A percentile compares a stretch with the other conserved stretches of the same genome.
phyloP scores from a whole-genome alignment of 164 flowering plant genomes.

The Kalanchoe fedtschenkoi region DNA sequence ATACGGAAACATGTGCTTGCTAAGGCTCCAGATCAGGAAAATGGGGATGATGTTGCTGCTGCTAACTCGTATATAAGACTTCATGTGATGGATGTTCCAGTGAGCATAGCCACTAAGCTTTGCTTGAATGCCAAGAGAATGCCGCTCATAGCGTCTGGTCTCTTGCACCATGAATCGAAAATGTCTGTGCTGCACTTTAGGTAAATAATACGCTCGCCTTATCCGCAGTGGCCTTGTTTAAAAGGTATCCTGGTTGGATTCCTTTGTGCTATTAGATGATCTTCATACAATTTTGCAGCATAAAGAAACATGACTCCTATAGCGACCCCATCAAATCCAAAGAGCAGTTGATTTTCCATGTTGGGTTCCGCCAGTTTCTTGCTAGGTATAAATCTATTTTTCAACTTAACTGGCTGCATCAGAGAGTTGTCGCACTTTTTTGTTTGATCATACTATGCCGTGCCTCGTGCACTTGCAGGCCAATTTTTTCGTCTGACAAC shows the following conservation, averaged over 20 bases:
- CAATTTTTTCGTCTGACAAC: constrained; percentile 76
- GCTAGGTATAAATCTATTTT: constrained; percentile 62
- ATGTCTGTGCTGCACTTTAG: constrained; percentile 97
- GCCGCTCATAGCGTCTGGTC: constrained; percentile 72
- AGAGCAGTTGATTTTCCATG: constrained; percentile 76
- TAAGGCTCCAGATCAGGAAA: constrained; percentile 46
- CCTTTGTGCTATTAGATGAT: background rate
- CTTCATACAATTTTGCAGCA: constrained; percentile 27
- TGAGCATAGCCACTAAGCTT: constrained; percentile 45
- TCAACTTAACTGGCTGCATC: background rate
- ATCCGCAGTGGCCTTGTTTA: background rate
- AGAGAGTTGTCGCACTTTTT: background rate
- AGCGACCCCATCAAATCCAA: constrained; percentile 72
- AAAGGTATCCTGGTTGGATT: background rate
- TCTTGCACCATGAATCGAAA: constrained; percentile 92
- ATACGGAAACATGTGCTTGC: constrained; percentile 76
- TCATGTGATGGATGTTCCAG: constrained; percentile 57
- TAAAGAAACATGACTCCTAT: constrained; percentile 81
- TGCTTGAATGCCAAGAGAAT: constrained; percentile 22
- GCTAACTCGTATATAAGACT: constrained; percentile 56
- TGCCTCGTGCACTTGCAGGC: constrained; percentile 38
- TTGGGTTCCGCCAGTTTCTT: constrained; percentile 91
- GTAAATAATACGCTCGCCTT: constrained; percentile 22
- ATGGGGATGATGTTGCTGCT: constrained; percentile 39
- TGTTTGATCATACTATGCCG: background rate